Evolutionary conservation across 208 protist species (phyloP).

Genomic region (Porcisia deanei): DNA sequence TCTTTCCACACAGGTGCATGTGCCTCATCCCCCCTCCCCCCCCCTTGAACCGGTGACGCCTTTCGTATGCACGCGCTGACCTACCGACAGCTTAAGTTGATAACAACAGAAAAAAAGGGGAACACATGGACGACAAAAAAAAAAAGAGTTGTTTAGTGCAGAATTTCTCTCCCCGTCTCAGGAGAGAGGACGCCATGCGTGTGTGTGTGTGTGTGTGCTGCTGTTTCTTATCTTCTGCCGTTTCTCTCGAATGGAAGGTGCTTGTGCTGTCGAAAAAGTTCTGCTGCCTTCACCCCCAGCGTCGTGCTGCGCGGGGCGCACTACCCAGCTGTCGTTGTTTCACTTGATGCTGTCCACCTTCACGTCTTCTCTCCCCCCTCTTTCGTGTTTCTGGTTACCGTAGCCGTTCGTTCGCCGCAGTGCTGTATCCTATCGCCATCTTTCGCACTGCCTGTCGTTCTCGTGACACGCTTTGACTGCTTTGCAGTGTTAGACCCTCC

Average conservation of each 20-base stretch:
- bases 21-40: no score
- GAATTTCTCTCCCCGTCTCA: no score
- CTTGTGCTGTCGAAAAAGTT: background rate
- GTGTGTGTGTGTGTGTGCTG: background rate
- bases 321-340: background rate
- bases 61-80: background rate
- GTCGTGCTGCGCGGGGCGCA: background rate
- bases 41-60: background rate
- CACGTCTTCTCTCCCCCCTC: background rate
- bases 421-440: background rate
- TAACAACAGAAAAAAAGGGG: no score
- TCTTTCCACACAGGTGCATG: no score
- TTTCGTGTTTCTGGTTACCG: background rate
- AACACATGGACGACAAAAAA: no score
- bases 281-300: background rate
- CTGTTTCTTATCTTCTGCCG: background rate
- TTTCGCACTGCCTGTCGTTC: background rate
- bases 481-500: no score
- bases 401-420: background rate
- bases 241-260: background rate
- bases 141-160: background rate
- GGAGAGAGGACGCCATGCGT: background rate
- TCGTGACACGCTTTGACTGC: background rate
- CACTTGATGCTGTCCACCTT: background rate
- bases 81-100: no score